Percentiles rank a stretch among this genome's conserved stretches.
Conservation (phyloP, 306 rosid genomes). For the Spatholobus suberectus region DNA sequence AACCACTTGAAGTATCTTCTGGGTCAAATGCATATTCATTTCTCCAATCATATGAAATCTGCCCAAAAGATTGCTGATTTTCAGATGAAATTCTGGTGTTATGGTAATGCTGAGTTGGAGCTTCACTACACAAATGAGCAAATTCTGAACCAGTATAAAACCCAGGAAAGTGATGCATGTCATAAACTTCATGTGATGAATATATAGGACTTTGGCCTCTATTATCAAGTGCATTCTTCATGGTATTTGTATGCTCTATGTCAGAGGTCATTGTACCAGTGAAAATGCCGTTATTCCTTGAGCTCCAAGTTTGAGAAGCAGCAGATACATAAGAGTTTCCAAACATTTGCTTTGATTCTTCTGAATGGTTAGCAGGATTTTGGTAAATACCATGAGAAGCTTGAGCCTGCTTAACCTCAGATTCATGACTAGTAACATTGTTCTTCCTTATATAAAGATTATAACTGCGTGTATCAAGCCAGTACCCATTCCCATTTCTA, state of each 20-base stretch:
- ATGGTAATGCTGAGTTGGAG: constrained; percentile 51
- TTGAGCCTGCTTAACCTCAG: constrained; percentile 43
- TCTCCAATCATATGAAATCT: constrained; percentile 43
- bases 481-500: constrained; percentile 78
- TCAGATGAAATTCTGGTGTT: constrained; percentile 40
- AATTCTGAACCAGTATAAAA: constrained; percentile 66
- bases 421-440: constrained; percentile 47
- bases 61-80: constrained; percentile 45
- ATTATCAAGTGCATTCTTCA: constrained; percentile 40
- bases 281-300: constrained; percentile 42
- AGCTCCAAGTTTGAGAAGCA: constrained; percentile 48
- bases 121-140: constrained; percentile 59
- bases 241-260: constrained; percentile 42
- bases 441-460: constrained; percentile 48
- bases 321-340: constrained; percentile 42
- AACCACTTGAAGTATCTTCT: not conserved
- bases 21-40: constrained; percentile 38
- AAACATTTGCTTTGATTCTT: constrained; percentile 34
- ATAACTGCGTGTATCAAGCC: constrained; percentile 56
- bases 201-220: constrained; percentile 48
- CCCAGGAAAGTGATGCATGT: constrained; percentile 58
- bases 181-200: constrained; percentile 53
- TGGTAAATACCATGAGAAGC: constrained; percentile 31
- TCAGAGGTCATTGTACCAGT: constrained; percentile 47
- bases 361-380: constrained; percentile 44